phyloP scores from a whole-genome alignment of 192 early-diverging fungal species.

The Coemansia sp. region DNA sequence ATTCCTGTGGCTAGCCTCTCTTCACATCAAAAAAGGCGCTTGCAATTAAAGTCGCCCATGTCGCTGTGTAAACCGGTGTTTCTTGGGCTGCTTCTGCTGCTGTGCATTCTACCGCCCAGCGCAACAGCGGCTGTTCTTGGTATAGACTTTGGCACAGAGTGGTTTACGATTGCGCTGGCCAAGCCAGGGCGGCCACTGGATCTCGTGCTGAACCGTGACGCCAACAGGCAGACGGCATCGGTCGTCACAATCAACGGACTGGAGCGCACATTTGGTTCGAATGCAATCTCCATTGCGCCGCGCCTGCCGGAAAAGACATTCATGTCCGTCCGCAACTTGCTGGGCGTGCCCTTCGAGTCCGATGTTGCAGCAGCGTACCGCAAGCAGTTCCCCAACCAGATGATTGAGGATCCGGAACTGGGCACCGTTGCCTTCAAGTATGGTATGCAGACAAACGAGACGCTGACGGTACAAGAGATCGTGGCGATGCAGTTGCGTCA shows the following conservation, averaged over 20 bases:
- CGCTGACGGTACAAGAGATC: conserved; percentile 81
- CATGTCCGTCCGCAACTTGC: conserved; percentile 77
- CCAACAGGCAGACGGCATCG: conserved; percentile 90
- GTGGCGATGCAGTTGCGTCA: conserved; percentile 92
- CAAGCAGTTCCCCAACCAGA: conserved; percentile 71
- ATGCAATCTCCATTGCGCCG: conserved; percentile 62
- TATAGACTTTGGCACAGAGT: conserved; percentile 96
- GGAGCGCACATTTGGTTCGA: conserved; percentile 72
- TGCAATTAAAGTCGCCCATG: not conserved
- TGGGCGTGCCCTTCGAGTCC: conserved; percentile 79
- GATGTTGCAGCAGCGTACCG: conserved; percentile 69
- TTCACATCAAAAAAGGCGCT: too few relatives aligned
- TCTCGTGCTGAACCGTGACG: conserved; percentile 90
- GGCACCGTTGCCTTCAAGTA: conserved; percentile 71
- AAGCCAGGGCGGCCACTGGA: conserved; percentile 89
- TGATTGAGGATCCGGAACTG: conserved; percentile 69
- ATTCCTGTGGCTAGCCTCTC: not conserved
- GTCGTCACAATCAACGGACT: conserved; percentile 80
- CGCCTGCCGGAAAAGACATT: conserved; percentile 74
- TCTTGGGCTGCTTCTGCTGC: conserved; percentile 10
- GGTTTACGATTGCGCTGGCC: conserved; percentile 94
- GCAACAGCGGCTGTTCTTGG: conserved; percentile 77
- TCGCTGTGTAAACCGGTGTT: not conserved
- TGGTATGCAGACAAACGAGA: conserved; percentile 52
- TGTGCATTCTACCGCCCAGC: conserved; percentile 9